These are phyloP conservation scores for Tarenaya hassleriana DNA, from an alignment of 345 rosid genomes.

Conservation along the genomic window DNA sequence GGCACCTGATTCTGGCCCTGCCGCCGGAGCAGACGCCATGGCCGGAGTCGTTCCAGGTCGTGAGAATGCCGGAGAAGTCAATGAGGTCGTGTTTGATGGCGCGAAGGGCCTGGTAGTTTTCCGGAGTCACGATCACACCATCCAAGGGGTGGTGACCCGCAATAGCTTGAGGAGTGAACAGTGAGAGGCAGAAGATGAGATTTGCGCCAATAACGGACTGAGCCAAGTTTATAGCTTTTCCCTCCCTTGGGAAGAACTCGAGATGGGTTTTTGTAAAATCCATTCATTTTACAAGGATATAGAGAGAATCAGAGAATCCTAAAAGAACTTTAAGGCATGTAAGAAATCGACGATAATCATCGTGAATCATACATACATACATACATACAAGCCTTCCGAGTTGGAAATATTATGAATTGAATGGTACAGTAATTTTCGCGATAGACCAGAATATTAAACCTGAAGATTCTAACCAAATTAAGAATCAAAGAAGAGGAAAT, in stretches of 20 bases:
- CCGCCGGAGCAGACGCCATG: constrained; percentile 66
- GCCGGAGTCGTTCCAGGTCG: constrained; percentile 67
- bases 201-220: constrained; percentile 19
- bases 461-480: no score
- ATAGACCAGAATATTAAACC: no score
- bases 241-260: constrained; percentile 11
- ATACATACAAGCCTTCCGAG: no score
- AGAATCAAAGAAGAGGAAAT: no score
- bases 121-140: constrained; percentile 57
- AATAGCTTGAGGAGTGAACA: constrained; percentile 32
- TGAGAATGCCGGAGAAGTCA: constrained; percentile 55
- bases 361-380: no score
- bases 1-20: constrained; percentile 91
- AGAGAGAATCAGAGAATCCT: constrained; percentile 21
- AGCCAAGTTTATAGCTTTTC: background rate
- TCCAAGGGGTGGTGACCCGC: constrained; percentile 53
- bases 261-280: constrained; percentile 20
- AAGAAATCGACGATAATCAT: no score
- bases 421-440: no score
- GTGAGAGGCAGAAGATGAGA: constrained; percentile 30
- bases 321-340: no score
- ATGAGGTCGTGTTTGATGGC: constrained; percentile 64
- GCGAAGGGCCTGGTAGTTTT: constrained; percentile 61
- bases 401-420: no score
- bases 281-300: constrained; percentile 22